Evolutionary conservation across 805 yeast species (phyloP), one percentile per base, ranked within the genome.

Genomic region (Debaryomyces maramus): DNA sequence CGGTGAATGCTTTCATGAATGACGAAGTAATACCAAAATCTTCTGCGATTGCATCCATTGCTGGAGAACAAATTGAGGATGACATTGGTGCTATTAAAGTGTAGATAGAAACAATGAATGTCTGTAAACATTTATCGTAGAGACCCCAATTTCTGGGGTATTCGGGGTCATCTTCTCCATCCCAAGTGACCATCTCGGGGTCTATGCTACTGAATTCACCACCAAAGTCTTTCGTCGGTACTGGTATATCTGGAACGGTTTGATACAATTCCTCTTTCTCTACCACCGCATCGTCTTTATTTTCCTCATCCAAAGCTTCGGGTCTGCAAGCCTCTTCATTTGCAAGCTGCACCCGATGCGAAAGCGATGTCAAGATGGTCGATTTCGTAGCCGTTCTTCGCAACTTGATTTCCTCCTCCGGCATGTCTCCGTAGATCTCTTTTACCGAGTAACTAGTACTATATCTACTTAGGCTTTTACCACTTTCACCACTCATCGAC

Each of bases 151-250:
- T 83, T 42, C 84, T 61, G n/a, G 89, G 88, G 53, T 78, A 73
- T 10, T 60, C 62, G 0, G 81, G 80, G 51, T 83, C 89, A 38
- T 76, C 72, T 13, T 69, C 72, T 3, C 81, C 80, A 22, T 80
- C 78, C 87, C 87, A 83, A 1, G 85, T 74, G 8, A 83, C 80
- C 34, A 83, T 61, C 50, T 83, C 86, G 0, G 86, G 87, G 50
- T 83, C 87, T 7, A 78, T 59, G 4, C 58, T 55, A 22, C 63
- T 62, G 53, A 75, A 80, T 50, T 81, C 85, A 6, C 64, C 65
- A 19, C 86, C 86, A 40, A 69, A 75, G 36, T 65, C 55, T 32
- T 57, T 60, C 10, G 61, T 50, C 6, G 71, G 70, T 11, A 67
- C 63, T 3, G 60, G 41, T n/a, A 56, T 46, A 32, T 63, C 69